phyloP scores from a whole-genome alignment of 2,329 filamentous ascomycete species.

The Ophiostoma himal-ulmi region DNA sequence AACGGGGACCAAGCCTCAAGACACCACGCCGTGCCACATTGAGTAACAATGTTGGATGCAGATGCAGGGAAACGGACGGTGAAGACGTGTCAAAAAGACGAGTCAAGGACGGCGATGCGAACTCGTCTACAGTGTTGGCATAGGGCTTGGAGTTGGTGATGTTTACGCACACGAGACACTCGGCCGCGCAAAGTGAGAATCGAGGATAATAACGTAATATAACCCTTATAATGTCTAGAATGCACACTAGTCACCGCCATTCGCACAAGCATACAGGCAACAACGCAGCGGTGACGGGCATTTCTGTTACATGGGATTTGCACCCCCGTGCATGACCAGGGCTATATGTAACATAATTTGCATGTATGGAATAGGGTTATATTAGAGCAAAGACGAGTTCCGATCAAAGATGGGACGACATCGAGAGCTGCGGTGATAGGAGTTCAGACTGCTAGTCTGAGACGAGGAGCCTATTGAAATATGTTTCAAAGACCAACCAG shows the following conservation, averaged over 20 bases:
- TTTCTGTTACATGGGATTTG: neutral
- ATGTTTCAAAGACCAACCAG: neutral
- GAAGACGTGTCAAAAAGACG: neutral
- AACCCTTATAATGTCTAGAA: no score
- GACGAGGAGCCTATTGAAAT: neutral
- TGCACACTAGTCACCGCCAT: constrained; percentile 2
- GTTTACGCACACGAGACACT: neutral
- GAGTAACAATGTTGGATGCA: neutral
- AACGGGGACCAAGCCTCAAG: neutral
- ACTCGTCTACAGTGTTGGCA: neutral
- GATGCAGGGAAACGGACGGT: constrained; percentile 1
- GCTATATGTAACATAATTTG: neutral
- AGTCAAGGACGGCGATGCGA: neutral
- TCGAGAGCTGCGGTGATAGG: neutral
- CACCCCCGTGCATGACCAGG: constrained; percentile 4
- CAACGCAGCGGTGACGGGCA: neutral
- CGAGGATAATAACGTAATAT: neutral
- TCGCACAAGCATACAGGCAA: neutral
- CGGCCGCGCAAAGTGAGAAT: neutral
- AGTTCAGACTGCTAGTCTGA: neutral
- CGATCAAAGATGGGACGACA: neutral
- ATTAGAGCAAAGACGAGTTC: neutral
- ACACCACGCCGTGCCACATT: neutral
- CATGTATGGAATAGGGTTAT: neutral
- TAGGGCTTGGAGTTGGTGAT: neutral